Evolutionary conservation across 306 rosid genomes (phyloP).

Genomic region (Cucurbita ficifolia): DNA sequence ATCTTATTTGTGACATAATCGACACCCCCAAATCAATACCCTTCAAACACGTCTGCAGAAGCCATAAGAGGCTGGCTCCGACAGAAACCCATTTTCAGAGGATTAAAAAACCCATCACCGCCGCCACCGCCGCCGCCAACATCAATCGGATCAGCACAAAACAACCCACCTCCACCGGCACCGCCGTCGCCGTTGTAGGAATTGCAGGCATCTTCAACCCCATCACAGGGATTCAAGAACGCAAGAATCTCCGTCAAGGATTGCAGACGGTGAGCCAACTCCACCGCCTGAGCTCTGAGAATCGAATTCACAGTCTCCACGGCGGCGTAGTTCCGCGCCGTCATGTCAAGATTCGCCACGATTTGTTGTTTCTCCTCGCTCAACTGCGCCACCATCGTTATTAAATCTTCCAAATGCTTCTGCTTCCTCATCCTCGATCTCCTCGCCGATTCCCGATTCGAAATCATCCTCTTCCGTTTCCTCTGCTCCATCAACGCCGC

Average conservation of each 20-base stretch:
- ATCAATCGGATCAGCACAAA: background rate
- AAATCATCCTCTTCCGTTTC: slow-evolving; percentile 86
- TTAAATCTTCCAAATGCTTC: slow-evolving; percentile 80
- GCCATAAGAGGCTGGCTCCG: slow-evolving; percentile 61
- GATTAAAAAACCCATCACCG: background rate
- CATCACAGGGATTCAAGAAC: slow-evolving; percentile 20
- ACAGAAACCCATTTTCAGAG: background rate
- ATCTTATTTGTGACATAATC: background rate
- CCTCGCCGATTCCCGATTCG: slow-evolving; percentile 87
- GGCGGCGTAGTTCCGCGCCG: slow-evolving; percentile 40
- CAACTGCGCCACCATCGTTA: slow-evolving; percentile 39
- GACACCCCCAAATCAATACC: background rate
- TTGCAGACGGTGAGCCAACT: slow-evolving; percentile 45
- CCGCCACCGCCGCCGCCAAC: background rate
- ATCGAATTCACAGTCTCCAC: slow-evolving; percentile 72
- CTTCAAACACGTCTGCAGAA: slow-evolving; percentile 38
- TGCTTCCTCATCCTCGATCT: slow-evolving; percentile 86
- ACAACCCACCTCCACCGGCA: background rate
- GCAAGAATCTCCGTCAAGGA: slow-evolving; percentile 49
- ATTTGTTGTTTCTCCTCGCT: slow-evolving; percentile 67
- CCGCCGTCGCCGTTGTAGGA: background rate
- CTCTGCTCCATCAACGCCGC: slow-evolving; percentile 55
- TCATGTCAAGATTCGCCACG: slow-evolving; percentile 33
- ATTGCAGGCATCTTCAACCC: background rate
- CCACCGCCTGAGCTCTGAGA: slow-evolving; percentile 58